Conservation (phyloP, 495 filamentous ascomycete species). For the Neurospora africana region DNA sequence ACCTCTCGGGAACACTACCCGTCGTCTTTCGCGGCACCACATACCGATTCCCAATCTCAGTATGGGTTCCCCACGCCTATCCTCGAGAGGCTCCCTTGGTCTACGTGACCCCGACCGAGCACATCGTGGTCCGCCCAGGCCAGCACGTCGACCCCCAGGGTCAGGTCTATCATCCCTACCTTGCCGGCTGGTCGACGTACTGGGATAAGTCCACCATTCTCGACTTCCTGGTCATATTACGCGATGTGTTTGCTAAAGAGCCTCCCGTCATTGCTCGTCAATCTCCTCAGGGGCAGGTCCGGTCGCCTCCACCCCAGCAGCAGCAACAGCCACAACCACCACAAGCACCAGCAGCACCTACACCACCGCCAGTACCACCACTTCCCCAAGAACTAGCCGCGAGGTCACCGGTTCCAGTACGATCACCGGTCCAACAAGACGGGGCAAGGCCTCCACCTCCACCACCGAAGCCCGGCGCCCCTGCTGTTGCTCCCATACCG, state of each 20-base stretch:
- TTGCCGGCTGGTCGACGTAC: constrained; percentile 76
- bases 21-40: constrained; percentile 77
- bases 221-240: constrained; percentile 71
- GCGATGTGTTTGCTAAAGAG: constrained; percentile 87
- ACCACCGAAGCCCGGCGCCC: constrained; percentile 32
- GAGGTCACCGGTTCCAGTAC: constrained; percentile 8
- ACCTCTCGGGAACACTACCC: constrained; percentile 77
- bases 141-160: constrained; percentile 95
- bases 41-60: constrained; percentile 80
- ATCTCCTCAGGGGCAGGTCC: neutral
- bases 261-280: constrained; percentile 70
- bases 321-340: constrained; percentile 34
- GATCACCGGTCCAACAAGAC: constrained; percentile 5
- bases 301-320: constrained; percentile 31
- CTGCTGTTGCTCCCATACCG: constrained; percentile 13
- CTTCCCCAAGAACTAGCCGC: constrained; percentile 25
- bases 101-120: constrained; percentile 79
- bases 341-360: constrained; percentile 6
- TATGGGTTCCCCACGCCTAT: constrained; percentile 96
- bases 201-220: constrained; percentile 82
- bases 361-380: constrained; percentile 32
- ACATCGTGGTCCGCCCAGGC: constrained; percentile 81
- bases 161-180: constrained; percentile 88
- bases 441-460: constrained; percentile 28
- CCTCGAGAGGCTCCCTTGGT: constrained; percentile 73